phyloP scores from a whole-genome alignment of 352 stramenopile species.

The Phytophthora capsici region DNA sequence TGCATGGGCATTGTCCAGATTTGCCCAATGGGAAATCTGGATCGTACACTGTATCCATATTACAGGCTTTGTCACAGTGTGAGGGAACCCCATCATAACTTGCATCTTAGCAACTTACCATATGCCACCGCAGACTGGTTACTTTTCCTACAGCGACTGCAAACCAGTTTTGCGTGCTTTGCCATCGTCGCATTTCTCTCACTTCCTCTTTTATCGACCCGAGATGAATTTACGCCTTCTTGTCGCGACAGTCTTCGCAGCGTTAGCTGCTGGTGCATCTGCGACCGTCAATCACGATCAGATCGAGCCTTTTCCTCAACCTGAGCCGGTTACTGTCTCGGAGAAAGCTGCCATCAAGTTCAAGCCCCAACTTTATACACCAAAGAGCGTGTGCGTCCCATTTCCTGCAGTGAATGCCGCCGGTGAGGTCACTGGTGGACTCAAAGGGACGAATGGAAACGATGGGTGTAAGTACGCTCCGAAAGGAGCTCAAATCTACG shows the following conservation, averaged over 20 bases:
- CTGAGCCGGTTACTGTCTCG: neutral
- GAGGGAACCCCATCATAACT: neutral
- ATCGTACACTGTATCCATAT: no score
- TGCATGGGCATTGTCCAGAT: no score
- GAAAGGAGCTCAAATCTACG: constrained; percentile 1
- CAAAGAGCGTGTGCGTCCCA: neutral
- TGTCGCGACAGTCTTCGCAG: neutral
- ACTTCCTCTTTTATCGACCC: neutral
- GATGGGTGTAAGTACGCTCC: neutral
- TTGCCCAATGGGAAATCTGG: no score
- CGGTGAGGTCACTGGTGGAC: neutral
- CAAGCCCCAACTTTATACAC: neutral
- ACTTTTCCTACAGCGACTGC: neutral
- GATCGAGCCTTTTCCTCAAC: neutral
- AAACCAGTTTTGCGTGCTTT: neutral
- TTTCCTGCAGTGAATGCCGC: neutral
- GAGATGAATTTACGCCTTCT: neutral
- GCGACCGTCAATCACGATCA: neutral
- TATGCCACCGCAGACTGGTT: neutral
- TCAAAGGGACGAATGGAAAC: neutral
- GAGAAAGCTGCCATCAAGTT: constrained; percentile 5
- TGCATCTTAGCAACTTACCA: neutral
- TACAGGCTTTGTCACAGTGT: no score
- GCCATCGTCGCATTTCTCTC: neutral
- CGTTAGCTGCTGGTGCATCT: neutral